These are phyloP conservation scores for Nasturtium officinale DNA, from an alignment of 345 rosid species.

Conservation along the genomic window DNA sequence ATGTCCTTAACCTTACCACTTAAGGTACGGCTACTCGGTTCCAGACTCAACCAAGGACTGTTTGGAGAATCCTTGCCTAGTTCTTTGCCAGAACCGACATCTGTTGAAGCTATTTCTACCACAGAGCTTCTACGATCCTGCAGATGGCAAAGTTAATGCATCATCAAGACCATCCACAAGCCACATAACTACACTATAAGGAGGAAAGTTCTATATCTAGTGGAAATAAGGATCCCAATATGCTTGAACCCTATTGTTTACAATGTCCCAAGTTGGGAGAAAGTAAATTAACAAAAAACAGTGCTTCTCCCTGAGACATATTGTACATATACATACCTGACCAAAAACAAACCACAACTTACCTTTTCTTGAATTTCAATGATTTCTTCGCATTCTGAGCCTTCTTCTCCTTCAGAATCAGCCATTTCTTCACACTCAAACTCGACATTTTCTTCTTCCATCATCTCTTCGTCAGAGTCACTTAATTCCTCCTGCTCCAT, in stretches of 20 bases:
- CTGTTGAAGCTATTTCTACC: constrained; percentile 35
- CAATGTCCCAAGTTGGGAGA: constrained; percentile 16
- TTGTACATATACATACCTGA: constrained; percentile 1
- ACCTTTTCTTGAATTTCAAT: constrained; percentile 59
- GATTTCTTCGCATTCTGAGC: constrained; percentile 50
- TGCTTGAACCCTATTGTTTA: constrained; percentile 19
- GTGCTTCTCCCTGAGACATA: constrained; percentile 18
- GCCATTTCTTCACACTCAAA: constrained; percentile 99
- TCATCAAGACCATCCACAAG: constrained; percentile 26
- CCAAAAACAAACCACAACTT: constrained; percentile 22
- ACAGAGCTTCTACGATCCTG: constrained; percentile 50
- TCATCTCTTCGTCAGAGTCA: constrained; percentile 82
- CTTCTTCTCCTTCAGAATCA: constrained; percentile 93
- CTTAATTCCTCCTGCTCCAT: constrained; percentile 99
- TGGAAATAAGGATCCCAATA: constrained; percentile 13
- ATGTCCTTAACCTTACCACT: constrained; percentile 42
- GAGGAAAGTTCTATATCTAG: constrained; percentile 17
- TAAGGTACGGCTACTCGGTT: constrained; percentile 50
- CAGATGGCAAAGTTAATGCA: constrained; percentile 33
- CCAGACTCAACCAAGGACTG: constrained; percentile 81
- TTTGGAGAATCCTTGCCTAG: constrained; percentile 51
- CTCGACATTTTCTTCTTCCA: constrained; percentile 83
- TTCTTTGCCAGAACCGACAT: constrained; percentile 46
- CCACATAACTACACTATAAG: constrained; percentile 27
- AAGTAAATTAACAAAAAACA: constrained; percentile 1